Conservation (phyloP, 2,329 filamentous ascomycete genomes). For the Penicillium psychrosexuale region DNA sequence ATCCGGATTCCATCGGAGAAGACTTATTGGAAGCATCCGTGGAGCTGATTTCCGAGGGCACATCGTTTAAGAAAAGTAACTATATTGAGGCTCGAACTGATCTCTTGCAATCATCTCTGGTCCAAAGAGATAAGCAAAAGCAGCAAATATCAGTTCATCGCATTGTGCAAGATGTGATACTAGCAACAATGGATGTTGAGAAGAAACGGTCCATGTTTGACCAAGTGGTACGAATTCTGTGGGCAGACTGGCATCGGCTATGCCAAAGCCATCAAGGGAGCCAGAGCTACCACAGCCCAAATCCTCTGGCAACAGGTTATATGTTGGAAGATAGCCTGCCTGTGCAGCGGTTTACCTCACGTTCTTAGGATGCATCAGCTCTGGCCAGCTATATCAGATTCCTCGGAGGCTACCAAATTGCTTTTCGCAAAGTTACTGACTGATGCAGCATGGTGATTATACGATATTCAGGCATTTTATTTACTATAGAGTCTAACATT, state of each 20-base stretch:
- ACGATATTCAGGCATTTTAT: not conserved
- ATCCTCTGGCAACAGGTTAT: constrained; percentile 15
- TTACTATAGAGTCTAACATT: constrained; percentile 11
- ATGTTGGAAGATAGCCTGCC: constrained; percentile 22
- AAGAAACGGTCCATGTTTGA: constrained; percentile 13
- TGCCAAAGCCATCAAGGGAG: constrained; percentile 19
- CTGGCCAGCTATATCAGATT: constrained; percentile 10
- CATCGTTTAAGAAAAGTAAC: constrained; percentile 3
- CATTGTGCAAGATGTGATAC: constrained; percentile 28
- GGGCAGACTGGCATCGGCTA: constrained; percentile 22
- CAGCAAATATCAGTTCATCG: constrained; percentile 24
- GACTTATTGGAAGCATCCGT: not conserved
- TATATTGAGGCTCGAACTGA: constrained; percentile 24
- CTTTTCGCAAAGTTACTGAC: constrained; percentile 24
- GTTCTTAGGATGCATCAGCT: constrained; percentile 23
- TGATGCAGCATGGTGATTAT: constrained; percentile 26
- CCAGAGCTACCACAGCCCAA: constrained; percentile 14
- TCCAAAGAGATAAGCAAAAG: constrained; percentile 22
- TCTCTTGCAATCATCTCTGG: constrained; percentile 25
- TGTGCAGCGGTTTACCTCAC: constrained; percentile 26
- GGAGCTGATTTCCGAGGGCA: not conserved
- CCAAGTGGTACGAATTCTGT: constrained; percentile 13
- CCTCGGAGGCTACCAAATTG: constrained; percentile 12
- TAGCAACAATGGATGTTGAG: constrained; percentile 19
- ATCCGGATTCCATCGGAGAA: not conserved